Conservation (phyloP, 805 yeast genomes). For the Kodamaea neixiangensis region DNA sequence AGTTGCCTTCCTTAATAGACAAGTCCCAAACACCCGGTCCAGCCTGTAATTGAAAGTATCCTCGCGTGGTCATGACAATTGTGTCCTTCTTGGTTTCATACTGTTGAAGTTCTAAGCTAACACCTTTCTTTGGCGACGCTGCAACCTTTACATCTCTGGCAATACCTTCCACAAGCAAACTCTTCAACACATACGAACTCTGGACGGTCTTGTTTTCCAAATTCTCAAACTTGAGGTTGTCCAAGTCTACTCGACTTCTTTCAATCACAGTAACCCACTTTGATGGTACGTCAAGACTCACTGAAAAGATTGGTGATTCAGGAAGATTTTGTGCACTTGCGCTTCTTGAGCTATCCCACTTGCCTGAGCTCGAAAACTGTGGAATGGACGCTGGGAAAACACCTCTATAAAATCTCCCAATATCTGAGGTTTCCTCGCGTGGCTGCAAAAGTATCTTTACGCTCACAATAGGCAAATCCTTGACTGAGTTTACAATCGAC, state of each 20-base stretch:
- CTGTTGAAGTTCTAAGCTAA: slow-evolving; percentile 38
- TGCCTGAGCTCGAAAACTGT: slow-evolving; percentile 20
- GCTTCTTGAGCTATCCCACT: neutral
- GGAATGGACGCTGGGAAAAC: slow-evolving; percentile 36
- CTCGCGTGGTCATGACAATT: slow-evolving; percentile 73
- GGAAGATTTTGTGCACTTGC: slow-evolving; percentile 41
- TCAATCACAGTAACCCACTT: slow-evolving; percentile 68
- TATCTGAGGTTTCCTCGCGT: slow-evolving; percentile 43
- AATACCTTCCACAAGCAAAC: slow-evolving; percentile 70
- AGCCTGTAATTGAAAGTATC: slow-evolving; percentile 79
- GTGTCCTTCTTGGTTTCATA: slow-evolving; percentile 49
- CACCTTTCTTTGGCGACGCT: slow-evolving; percentile 51
- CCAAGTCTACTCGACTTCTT: slow-evolving; percentile 55
- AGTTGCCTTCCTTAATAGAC: slow-evolving; percentile 40
- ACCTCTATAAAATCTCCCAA: slow-evolving; percentile 61
- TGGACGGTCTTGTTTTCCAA: slow-evolving; percentile 33
- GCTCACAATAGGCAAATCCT: slow-evolving; percentile 50
- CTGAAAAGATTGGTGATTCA: slow-evolving; percentile 47
- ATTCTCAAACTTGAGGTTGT: slow-evolving; percentile 53
- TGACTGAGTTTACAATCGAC: slow-evolving; percentile 44
- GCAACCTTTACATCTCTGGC: slow-evolving; percentile 46
- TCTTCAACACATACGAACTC: slow-evolving; percentile 53
- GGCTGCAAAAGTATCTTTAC: slow-evolving; percentile 64
- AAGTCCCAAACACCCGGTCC: slow-evolving; percentile 71
- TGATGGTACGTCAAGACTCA: slow-evolving; percentile 60